These are phyloP conservation scores for Populus alba DNA, from an alignment of 345 rosid genomes.

Conservation along the genomic window DNA sequence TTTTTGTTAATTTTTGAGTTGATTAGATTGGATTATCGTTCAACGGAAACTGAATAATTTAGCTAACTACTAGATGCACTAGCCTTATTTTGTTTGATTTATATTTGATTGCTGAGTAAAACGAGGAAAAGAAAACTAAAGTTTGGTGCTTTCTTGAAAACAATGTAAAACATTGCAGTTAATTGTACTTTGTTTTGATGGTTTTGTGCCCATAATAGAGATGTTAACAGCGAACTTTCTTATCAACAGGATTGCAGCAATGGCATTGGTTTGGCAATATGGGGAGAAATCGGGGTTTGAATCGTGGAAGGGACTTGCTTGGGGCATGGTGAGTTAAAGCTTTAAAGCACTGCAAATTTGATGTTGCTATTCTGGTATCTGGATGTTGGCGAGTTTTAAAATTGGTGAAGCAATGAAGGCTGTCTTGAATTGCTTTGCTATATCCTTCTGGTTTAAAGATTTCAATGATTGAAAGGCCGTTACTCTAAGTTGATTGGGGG, in stretches of 20 bases:
- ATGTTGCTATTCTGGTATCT: neutral
- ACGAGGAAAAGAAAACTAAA: neutral
- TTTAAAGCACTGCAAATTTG: neutral
- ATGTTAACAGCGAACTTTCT: constrained; percentile 2
- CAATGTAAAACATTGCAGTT: neutral
- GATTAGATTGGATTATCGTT: neutral
- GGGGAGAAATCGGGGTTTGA: constrained; percentile 83
- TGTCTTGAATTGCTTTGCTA: neutral
- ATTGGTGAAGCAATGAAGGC: neutral
- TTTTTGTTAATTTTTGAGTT: neutral
- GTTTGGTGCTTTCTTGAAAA: neutral
- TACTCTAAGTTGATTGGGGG: neutral
- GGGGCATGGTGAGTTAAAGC: constrained; percentile 82
- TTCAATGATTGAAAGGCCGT: neutral
- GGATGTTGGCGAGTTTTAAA: neutral
- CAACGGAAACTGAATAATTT: neutral
- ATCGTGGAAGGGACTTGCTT: constrained; percentile 93
- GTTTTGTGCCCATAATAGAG: neutral
- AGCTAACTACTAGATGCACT: neutral
- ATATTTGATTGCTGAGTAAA: neutral
- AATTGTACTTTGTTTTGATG: neutral
- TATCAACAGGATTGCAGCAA: constrained; percentile 68
- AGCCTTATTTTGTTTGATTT: neutral
- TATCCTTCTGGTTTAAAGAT: neutral
- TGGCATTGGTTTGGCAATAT: constrained; percentile 94